Percentiles rank a stretch among this genome's conserved stretches.
These are phyloP conservation scores for Macadamia integrifolia DNA, from an alignment of 164 flowering plant species.

Conservation along the genomic window DNA sequence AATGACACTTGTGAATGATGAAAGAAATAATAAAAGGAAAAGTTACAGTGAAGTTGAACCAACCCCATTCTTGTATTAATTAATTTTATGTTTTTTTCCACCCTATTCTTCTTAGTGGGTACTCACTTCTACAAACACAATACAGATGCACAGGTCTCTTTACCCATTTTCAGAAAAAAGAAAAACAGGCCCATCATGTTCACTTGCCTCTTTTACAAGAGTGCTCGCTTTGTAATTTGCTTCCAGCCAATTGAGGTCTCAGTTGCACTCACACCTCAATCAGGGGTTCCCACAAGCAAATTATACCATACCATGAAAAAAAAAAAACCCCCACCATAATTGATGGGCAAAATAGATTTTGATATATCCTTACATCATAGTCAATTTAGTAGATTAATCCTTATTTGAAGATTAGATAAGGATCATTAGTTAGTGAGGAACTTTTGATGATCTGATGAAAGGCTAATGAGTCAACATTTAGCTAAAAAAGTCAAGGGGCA, in stretches of 20 bases:
- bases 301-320: no score
- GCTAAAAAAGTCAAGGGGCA: not conserved
- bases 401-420: no score
- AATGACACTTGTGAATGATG: conserved; percentile 27
- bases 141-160: not conserved
- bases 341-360: not conserved
- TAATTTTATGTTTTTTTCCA: conserved; percentile 1
- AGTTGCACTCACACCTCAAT: not conserved
- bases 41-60: not conserved
- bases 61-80: not conserved
- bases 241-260: not conserved
- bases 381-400: no score
- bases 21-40: not conserved
- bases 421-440: no score
- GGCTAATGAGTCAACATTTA: no score
- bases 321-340: no score
- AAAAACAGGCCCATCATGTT: conserved; percentile 10
- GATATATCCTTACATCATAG: no score
- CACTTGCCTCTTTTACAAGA: not conserved
- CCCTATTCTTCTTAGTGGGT: not conserved
- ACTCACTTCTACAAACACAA: not conserved
- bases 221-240: not conserved
- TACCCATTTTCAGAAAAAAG: not conserved
- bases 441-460: no score
- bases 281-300: not conserved